phyloP scores from a whole-genome alignment of 306 rosid genomes.

The Castanea mollissima region DNA sequence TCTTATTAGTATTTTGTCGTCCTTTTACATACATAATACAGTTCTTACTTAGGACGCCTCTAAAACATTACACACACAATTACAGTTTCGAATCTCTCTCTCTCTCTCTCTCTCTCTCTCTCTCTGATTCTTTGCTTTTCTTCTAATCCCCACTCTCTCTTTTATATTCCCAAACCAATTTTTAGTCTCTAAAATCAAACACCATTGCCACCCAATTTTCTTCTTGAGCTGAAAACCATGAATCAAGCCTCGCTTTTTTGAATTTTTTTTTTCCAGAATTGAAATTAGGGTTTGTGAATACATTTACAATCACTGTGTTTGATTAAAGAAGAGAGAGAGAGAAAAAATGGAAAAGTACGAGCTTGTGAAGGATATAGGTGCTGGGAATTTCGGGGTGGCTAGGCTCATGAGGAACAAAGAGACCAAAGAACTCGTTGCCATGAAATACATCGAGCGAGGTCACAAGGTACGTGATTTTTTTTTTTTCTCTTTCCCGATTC shows the following conservation, averaged over 20 bases:
- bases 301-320: neutral
- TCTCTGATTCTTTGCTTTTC: constrained; percentile 38
- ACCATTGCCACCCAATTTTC: neutral
- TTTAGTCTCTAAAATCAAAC: neutral
- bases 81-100: neutral
- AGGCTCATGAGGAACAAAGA: constrained; percentile 72
- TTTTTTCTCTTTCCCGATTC: no score
- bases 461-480: constrained; percentile 31
- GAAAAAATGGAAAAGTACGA: constrained; percentile 69
- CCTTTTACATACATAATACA: no score
- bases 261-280: no score
- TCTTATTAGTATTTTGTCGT: no score
- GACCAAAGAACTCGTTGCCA: constrained; percentile 79
- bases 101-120: neutral
- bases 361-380: constrained; percentile 80
- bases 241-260: neutral
- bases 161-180: neutral
- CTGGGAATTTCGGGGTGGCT: constrained; percentile 86
- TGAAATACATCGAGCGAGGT: constrained; percentile 80
- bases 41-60: no score
- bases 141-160: constrained; percentile 25
- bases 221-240: neutral
- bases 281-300: neutral
- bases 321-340: neutral
- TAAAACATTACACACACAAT: no score